phyloP scores from a whole-genome alignment of 805 yeast genomes.

The Yarrowia alimentaria region DNA sequence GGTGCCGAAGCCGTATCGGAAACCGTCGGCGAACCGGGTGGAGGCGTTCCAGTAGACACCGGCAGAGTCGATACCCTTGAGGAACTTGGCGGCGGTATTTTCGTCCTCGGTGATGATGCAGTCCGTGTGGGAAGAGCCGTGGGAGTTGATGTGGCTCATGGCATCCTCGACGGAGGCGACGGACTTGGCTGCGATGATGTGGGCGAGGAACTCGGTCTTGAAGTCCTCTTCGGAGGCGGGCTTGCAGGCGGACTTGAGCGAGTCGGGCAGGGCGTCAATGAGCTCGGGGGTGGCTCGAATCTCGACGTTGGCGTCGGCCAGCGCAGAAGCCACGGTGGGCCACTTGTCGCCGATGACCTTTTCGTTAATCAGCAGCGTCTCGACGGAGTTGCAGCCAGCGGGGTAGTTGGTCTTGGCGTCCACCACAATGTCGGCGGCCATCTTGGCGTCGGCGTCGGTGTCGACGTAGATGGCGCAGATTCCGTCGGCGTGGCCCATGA shows the following conservation, averaged over 20 bases:
- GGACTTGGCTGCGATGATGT: slow-evolving; percentile 73
- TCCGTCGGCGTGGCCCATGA: slow-evolving; percentile 98
- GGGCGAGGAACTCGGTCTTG: slow-evolving; percentile 75
- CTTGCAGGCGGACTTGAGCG: slow-evolving; percentile 31
- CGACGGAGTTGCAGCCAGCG: slow-evolving; percentile 98
- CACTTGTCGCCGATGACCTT: slow-evolving; percentile 42
- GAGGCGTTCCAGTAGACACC: slow-evolving; percentile 98
- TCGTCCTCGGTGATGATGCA: slow-evolving; percentile 79
- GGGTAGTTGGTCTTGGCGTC: slow-evolving; percentile 96
- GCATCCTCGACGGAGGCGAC: slow-evolving; percentile 66
- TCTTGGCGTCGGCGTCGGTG: slow-evolving; percentile 67
- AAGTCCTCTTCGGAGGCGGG: slow-evolving; percentile 67
- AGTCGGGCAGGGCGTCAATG: slow-evolving; percentile 31
- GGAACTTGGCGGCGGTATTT: slow-evolving; percentile 66
- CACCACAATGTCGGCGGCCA: slow-evolving; percentile 71
- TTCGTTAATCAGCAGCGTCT: slow-evolving; percentile 67
- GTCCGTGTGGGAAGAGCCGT: slow-evolving; percentile 96
- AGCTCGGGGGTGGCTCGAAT: slow-evolving; percentile 54
- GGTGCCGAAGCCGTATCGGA: slow-evolving; percentile 96
- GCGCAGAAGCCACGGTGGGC: slow-evolving; percentile 38
- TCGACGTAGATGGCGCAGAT: slow-evolving; percentile 87
- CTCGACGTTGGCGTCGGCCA: slow-evolving; percentile 67
- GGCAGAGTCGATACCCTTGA: slow-evolving; percentile 86
- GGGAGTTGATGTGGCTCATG: slow-evolving; percentile 79
- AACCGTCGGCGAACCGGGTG: slow-evolving; percentile 97